These are phyloP conservation scores for Hanseniaspora pseudoguilliermondii DNA, from an alignment of 805 yeast genomes.

Conservation along the genomic window DNA sequence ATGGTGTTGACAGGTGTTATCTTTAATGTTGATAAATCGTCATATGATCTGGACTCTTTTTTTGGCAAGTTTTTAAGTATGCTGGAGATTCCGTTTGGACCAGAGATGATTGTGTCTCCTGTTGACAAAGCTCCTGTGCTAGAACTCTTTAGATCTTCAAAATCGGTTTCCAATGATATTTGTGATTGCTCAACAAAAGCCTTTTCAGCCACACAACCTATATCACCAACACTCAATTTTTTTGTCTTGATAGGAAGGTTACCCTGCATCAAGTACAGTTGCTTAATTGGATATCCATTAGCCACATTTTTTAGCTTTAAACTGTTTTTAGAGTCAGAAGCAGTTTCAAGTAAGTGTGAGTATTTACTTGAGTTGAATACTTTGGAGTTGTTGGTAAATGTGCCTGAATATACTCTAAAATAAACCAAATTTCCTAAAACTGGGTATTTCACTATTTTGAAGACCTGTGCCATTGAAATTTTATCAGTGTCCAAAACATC, in stretches of 20 bases:
- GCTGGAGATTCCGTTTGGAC: neutral
- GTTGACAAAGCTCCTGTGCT: conserved; percentile 45
- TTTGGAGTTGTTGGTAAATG: conserved; percentile 45
- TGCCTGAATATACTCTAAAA: conserved; percentile 80
- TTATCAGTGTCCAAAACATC: conserved; percentile 45
- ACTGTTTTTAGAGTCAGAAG: neutral
- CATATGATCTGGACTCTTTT: conserved; percentile 18
- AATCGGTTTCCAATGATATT: conserved; percentile 32
- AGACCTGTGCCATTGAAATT: conserved; percentile 68
- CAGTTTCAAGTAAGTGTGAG: neutral
- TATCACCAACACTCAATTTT: conserved; percentile 59
- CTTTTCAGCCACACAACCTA: conserved; percentile 50
- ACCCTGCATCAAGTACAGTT: conserved; percentile 75
- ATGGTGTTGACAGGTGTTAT: conserved; percentile 4
- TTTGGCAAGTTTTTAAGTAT: neutral
- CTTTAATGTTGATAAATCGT: conserved; percentile 44
- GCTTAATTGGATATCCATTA: conserved; percentile 50
- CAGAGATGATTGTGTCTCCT: conserved; percentile 74
- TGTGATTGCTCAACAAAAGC: conserved; percentile 29
- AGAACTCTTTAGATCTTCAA: conserved; percentile 5
- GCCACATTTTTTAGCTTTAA: conserved; percentile 35
- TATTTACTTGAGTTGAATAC: conserved; percentile 46
- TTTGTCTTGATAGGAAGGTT: conserved; percentile 65
- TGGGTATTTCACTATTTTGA: conserved; percentile 80
- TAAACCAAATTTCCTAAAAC: conserved; percentile 72